Conservation (phyloP, 2,329 filamentous ascomycete species). For the Colletotrichum tabaci region DNA sequence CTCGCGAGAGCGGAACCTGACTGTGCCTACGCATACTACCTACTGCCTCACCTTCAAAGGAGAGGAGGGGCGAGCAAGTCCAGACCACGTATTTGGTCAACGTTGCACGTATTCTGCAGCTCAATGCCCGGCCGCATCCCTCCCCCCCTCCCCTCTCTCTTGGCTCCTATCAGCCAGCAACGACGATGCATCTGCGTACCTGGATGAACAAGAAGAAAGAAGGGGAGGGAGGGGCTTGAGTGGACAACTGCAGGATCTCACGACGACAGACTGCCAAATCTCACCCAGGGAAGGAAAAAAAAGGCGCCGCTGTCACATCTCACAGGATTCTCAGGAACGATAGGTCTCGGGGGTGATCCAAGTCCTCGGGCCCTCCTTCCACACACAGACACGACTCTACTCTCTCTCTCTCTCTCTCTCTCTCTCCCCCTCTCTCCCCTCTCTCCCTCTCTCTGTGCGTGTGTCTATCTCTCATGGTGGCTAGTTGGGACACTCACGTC, state of each 20-base stretch:
- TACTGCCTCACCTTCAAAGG: too few relatives aligned
- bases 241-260: conserved; percentile 39
- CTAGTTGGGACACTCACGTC: background rate
- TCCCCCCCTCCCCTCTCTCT: background rate
- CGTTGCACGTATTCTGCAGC: background rate
- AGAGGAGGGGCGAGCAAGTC: background rate
- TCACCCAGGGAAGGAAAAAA: background rate
- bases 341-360: conserved; percentile 8
- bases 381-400: background rate
- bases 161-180: background rate
- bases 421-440: background rate
- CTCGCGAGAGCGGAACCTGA: background rate
- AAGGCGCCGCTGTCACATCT: conserved; percentile 22
- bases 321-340: conserved; percentile 19
- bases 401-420: background rate
- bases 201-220: background rate
- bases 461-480: background rate
- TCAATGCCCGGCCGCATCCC: background rate
- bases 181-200: background rate
- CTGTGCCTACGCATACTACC: background rate
- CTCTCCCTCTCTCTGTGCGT: background rate
- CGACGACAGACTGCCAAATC: conserved; percentile 26
- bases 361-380: background rate
- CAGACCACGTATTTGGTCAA: background rate
- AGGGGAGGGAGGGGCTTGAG: background rate